These are phyloP conservation scores for Saccharomycopsis fodiens DNA, from an alignment of 805 yeast genomes.

Conservation along the genomic window DNA sequence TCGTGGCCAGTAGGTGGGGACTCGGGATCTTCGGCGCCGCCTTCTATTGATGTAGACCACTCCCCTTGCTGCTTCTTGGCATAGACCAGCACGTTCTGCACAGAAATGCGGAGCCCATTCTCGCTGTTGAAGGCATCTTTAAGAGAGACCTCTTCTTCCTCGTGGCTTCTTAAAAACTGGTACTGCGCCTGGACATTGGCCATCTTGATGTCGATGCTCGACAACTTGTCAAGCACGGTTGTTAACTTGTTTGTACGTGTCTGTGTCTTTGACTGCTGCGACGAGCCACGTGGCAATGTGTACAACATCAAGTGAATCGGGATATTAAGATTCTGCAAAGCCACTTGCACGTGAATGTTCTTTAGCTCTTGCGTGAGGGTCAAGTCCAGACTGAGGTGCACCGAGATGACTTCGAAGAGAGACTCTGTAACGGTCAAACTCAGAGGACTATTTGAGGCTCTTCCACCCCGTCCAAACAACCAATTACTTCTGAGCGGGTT, in stretches of 20 bases:
- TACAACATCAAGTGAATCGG: constrained; percentile 7
- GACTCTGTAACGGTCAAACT: not conserved
- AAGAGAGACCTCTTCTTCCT: not conserved
- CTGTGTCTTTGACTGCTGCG: not conserved
- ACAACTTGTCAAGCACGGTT: not conserved
- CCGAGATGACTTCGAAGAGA: not conserved
- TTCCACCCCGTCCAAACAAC: not conserved
- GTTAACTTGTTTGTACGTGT: constrained; percentile 2
- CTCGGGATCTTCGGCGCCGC: not conserved
- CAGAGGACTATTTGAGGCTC: not conserved
- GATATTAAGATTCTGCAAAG: constrained; percentile 1
- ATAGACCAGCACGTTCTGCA: constrained; percentile 1
- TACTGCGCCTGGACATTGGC: constrained; percentile 3
- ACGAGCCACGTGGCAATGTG: not conserved
- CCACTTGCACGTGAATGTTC: not conserved
- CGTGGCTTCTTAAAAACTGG: not conserved
- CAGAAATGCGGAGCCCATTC: not conserved
- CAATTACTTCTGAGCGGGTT: not conserved
- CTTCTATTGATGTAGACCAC: not conserved
- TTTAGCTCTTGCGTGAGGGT: not conserved
- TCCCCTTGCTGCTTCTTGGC: not conserved
- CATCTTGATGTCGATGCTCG: constrained; percentile 6
- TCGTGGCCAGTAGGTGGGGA: not conserved
- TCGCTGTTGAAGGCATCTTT: not conserved
- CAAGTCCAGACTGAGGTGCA: not conserved